Conservation (phyloP, 306 rosid genomes). For the Morella rubra region DNA sequence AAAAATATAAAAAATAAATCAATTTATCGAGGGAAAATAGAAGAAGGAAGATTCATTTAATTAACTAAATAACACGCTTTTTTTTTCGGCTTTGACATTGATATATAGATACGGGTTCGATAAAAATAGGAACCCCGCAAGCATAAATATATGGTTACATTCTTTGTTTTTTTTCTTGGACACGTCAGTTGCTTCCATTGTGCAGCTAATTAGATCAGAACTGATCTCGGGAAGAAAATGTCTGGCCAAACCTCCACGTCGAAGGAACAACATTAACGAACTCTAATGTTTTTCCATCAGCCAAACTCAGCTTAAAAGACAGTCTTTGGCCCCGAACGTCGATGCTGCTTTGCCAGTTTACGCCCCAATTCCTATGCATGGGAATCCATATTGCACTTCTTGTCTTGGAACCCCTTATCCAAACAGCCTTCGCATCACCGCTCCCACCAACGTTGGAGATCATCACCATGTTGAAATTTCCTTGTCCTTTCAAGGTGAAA, state of each 20-base stretch:
- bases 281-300: conserved; percentile 47
- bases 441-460: conserved; percentile 78
- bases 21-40: too few relatives aligned
- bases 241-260: conserved; percentile 76
- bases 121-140: too few relatives aligned
- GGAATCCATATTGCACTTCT: conserved; percentile 42
- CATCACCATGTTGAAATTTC: conserved; percentile 82
- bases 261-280: conserved; percentile 69
- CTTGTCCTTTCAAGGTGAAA: conserved; percentile 74
- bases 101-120: too few relatives aligned
- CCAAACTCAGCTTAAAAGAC: conserved; percentile 63
- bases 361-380: conserved; percentile 93
- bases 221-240: conserved; percentile 62
- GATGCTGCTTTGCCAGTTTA: conserved; percentile 69
- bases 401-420: conserved; percentile 55
- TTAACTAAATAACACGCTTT: too few relatives aligned
- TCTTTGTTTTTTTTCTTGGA: conserved; percentile 20
- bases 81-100: too few relatives aligned
- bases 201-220: conserved; percentile 36
- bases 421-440: conserved; percentile 60
- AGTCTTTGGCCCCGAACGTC: conserved; percentile 62
- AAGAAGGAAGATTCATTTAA: too few relatives aligned
- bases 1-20: too few relatives aligned
- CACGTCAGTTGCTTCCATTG: conserved; percentile 5
- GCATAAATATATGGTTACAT: too few relatives aligned